These are phyloP conservation scores for Boeremia lycopersici DNA, from an alignment of 2,329 filamentous ascomycete species.

Conservation along the genomic window DNA sequence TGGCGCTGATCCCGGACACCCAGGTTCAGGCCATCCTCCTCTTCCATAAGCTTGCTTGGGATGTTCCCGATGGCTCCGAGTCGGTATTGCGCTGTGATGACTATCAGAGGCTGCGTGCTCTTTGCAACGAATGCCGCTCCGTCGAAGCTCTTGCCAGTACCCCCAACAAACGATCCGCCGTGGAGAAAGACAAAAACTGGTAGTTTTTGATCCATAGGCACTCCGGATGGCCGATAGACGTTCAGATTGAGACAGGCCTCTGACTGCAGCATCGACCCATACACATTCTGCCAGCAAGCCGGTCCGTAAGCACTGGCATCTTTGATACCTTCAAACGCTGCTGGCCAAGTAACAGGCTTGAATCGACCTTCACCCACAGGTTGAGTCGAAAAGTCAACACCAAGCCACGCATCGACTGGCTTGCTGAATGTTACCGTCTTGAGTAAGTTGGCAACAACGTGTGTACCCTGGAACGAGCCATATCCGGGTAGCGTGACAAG, in stretches of 20 bases:
- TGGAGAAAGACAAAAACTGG: constrained; percentile 42
- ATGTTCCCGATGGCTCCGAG: constrained; percentile 43
- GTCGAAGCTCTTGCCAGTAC: constrained; percentile 41
- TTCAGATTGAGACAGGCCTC: constrained; percentile 45
- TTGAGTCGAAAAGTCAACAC: constrained; percentile 55
- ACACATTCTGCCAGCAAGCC: constrained; percentile 54
- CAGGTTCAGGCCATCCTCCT: constrained; percentile 43
- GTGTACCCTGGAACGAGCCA: constrained; percentile 50
- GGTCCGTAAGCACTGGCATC: constrained; percentile 51
- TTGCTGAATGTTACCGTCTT: constrained; percentile 38
- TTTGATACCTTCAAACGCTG: constrained; percentile 49
- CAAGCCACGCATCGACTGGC: constrained; percentile 56
- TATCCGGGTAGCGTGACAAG: constrained; percentile 48
- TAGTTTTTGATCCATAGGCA: constrained; percentile 35
- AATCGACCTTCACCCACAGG: constrained; percentile 51
- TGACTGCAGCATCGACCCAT: constrained; percentile 27
- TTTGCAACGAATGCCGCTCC: constrained; percentile 42
- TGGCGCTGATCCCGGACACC: constrained; percentile 39
- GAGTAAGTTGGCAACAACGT: constrained; percentile 44
- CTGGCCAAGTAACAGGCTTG: constrained; percentile 49
- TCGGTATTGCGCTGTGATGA: constrained; percentile 45
- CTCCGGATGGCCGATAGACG: constrained; percentile 36
- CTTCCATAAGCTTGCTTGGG: constrained; percentile 42
- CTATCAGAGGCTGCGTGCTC: constrained; percentile 40
- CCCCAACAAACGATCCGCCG: constrained; percentile 40